Evolutionary conservation across 2,329 filamentous ascomycete species (phyloP).

Genomic region (Paecilomyces formosus): DNA sequence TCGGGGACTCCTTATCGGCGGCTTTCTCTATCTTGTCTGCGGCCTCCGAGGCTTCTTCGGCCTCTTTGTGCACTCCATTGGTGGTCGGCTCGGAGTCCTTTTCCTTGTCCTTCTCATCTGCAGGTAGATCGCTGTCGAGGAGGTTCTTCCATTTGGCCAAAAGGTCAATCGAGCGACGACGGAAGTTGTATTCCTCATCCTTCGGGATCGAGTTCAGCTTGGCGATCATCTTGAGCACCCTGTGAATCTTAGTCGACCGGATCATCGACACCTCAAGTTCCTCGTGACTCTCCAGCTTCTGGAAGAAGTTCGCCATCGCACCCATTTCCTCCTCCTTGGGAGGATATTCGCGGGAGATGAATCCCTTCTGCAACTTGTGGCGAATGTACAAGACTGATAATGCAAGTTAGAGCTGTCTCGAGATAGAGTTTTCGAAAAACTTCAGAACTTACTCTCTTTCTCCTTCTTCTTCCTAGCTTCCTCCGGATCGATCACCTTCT

Average conservation of each 20-base stretch:
- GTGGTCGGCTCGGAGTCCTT: conserved; percentile 37
- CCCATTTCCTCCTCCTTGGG: conserved; percentile 67
- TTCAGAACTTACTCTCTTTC: conserved; percentile 42
- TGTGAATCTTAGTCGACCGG: conserved; percentile 91
- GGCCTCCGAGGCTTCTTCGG: conserved; percentile 20
- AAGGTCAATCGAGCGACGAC: conserved; percentile 68
- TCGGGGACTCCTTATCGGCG: conserved; percentile 25
- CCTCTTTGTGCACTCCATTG: conserved; percentile 36
- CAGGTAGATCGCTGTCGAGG: conserved; percentile 49
- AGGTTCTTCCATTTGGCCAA: conserved; percentile 86
- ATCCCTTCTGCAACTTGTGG: conserved; percentile 90
- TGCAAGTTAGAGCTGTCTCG: conserved; percentile 2
- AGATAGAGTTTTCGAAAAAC: background rate
- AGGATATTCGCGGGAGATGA: conserved; percentile 73
- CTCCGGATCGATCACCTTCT: conserved; percentile 47
- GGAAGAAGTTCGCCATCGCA: conserved; percentile 38
- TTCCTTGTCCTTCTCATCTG: conserved; percentile 29
- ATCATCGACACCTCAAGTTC: conserved; percentile 88
- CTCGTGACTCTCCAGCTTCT: conserved; percentile 69
- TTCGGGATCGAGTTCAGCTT: conserved; percentile 79
- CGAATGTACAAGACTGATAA: conserved; percentile 74
- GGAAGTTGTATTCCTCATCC: conserved; percentile 86
- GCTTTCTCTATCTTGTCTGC: conserved; percentile 20
- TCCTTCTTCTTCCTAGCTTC: conserved; percentile 52
- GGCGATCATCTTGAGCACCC: conserved; percentile 89